Percentiles rank a stretch among this genome's conserved stretches.
Conservation (phyloP, 176 grass and related monocot genomes). For the Zea mays region Zm-B73-REFERENCE-NAM-5.0 NC_050098.1:133968501-133969000, state of each 20-base stretch:
- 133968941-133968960: no score
- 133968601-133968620: slow-evolving; percentile 97
- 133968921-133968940: no score
- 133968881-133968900: not conserved
- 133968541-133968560: slow-evolving; percentile 49
- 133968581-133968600: slow-evolving; percentile 96
- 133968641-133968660: slow-evolving; percentile 99
- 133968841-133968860: slow-evolving; percentile 63
- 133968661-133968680: slow-evolving; percentile 53
- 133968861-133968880: not conserved
- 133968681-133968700: no score
- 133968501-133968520: no score
- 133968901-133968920: not conserved
- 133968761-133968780: slow-evolving; percentile 99
- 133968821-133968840: slow-evolving; percentile 96
- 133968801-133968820: slow-evolving; percentile 97
- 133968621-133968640: slow-evolving; percentile 97
- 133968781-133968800: slow-evolving; percentile 94
- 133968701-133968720: no score
- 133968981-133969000: slow-evolving; percentile 72
- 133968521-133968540: no score
- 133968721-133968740: not conserved
- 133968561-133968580: slow-evolving; percentile 85
- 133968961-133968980: not conserved
- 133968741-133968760: slow-evolving; percentile 76